A percentile compares a stretch with the other conserved stretches of the same genome.
Conservation (phyloP, 2,329 filamentous ascomycete species). For the Davidsoniella virescens region DNA sequence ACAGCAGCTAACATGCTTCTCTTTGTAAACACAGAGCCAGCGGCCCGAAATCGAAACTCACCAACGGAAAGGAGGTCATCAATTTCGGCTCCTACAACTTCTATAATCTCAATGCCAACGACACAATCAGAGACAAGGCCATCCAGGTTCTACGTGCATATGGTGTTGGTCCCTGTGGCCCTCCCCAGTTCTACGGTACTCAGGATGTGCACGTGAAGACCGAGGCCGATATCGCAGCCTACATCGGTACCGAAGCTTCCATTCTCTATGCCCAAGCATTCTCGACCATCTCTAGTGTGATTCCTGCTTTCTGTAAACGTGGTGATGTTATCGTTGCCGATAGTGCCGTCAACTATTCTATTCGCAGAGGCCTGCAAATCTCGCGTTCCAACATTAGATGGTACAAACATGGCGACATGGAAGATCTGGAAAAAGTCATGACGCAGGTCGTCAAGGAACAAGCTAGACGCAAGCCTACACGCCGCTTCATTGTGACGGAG, state of each 20-base stretch:
- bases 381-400: constrained; percentile 80
- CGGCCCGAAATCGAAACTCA: constrained; percentile 76
- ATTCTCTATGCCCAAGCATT: constrained; percentile 96
- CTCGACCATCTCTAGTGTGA: constrained; percentile 90
- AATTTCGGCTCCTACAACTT: constrained; percentile 95
- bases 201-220: constrained; percentile 98
- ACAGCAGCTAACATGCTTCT: background rate
- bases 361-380: constrained; percentile 87
- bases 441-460: constrained; percentile 78
- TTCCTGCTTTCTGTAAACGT: constrained; percentile 90
- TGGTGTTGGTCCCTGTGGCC: constrained; percentile 89
- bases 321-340: constrained; percentile 96
- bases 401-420: constrained; percentile 95
- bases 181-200: constrained; percentile 94
- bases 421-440: constrained; percentile 75
- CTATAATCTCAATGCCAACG: constrained; percentile 91
- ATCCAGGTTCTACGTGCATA: constrained; percentile 89
- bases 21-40: constrained; percentile 49
- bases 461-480: constrained; percentile 67
- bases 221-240: constrained; percentile 81
- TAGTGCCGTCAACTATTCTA: constrained; percentile 80
- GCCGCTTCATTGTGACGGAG: constrained; percentile 91
- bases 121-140: constrained; percentile 84
- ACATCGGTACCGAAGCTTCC: constrained; percentile 71
- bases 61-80: constrained; percentile 74